Percentiles rank a stretch among this genome's conserved stretches.
Evolutionary conservation across 164 flowering plant species (phyloP).

Genomic region (Nelumbo lutea): DNA sequence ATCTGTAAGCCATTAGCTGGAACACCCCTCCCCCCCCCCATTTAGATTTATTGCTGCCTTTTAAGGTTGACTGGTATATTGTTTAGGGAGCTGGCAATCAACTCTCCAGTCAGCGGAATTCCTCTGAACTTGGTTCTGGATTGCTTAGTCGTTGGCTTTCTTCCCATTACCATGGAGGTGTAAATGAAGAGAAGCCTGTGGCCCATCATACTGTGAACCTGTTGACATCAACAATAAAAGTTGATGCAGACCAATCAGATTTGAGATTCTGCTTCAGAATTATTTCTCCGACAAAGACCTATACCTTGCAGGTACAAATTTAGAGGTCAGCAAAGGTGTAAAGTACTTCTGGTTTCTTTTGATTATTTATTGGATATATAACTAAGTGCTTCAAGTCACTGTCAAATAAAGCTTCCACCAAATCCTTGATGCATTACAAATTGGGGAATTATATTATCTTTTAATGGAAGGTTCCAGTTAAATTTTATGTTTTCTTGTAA

Average conservation of each 20-base stretch:
- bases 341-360: not conserved
- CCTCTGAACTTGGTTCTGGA: conserved; percentile 70
- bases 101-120: conserved; percentile 43
- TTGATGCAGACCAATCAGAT: conserved; percentile 84
- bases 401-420: not conserved
- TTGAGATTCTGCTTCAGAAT: conserved; percentile 86
- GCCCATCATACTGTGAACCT: conserved; percentile 83
- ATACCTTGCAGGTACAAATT: conserved; percentile 69
- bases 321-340: not conserved
- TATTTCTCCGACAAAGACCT: conserved; percentile 79
- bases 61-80: conserved; percentile 2
- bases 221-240: conserved; percentile 82
- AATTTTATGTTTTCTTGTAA: conserved; percentile 16
- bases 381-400: not conserved
- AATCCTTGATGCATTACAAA: not conserved
- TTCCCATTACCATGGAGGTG: conserved; percentile 74
- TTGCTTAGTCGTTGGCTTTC: conserved; percentile 81
- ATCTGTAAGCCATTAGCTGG: conserved; percentile 36
- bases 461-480: not conserved
- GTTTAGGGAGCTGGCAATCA: conserved; percentile 47
- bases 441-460: not conserved
- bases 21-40: not conserved
- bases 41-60: not conserved
- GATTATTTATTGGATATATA: not conserved
- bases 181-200: conserved; percentile 78